Percentiles rank a stretch among this genome's conserved stretches.
Conservation (phyloP, 257 asterid genomes). For the Solanum ossicruentum region DNA sequence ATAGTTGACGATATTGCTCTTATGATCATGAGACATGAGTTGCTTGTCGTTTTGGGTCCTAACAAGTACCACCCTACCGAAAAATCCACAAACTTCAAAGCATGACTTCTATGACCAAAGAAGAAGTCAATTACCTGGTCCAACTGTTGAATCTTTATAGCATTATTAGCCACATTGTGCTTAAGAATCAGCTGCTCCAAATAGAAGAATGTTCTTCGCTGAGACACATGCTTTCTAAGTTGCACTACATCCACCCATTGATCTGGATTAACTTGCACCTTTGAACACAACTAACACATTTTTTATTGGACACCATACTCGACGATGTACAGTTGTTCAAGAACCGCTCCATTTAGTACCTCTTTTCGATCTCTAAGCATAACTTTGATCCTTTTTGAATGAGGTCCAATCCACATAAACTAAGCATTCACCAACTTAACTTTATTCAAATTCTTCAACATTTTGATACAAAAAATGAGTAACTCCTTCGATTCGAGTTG, state of each 20-base stretch:
- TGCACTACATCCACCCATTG: conserved; percentile 56
- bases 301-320: conserved; percentile 41
- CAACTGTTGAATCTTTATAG: conserved; percentile 39
- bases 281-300: conserved; percentile 39
- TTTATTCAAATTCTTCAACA: not conserved
- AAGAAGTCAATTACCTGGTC: conserved; percentile 42
- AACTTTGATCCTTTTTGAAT: not conserved
- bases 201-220: conserved; percentile 42
- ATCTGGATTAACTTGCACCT: conserved; percentile 42
- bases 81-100: conserved; percentile 32
- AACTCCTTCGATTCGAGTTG: not conserved
- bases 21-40: conserved; percentile 38
- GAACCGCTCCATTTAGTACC: conserved; percentile 36
- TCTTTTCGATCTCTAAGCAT: conserved; percentile 29
- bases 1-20: conserved; percentile 31
- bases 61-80: conserved; percentile 28
- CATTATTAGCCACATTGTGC: conserved; percentile 38
- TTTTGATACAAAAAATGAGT: not conserved
- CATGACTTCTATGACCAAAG: conserved; percentile 35
- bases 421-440: not conserved
- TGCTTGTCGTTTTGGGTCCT: conserved; percentile 25
- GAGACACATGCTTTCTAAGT: conserved; percentile 43
- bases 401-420: not conserved
- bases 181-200: conserved; percentile 50
- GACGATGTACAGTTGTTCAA: conserved; percentile 24